Base-by-base conservation (phyloP, 768 basidiomycete genomes). In the Termitomyces sp. region DNA sequence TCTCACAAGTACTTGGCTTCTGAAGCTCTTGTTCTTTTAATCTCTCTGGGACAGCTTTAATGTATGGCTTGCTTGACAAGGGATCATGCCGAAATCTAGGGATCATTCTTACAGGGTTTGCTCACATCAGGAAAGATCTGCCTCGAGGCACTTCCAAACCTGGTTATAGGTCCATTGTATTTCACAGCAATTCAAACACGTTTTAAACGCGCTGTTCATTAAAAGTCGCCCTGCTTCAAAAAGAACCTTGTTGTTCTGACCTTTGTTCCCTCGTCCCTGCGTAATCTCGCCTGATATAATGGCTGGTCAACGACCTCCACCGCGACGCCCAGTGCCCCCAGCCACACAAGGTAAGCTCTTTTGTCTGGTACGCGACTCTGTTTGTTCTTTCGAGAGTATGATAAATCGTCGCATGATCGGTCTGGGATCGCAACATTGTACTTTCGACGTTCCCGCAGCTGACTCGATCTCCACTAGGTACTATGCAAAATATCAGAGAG, bases 131-230 rank as follows among this genome's bases (percentile, higher is more conserved):
- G 32, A 5, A 7, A 28, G 40, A 68, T 64, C 62, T 63, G 72
- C 72, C 74, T 75, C 69, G 72, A 74, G 74, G 74, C 74, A 67
- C 10, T 32, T 32, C 32, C 32, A 32, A 32, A 32, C 32, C 32
- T 32, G 32, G 32, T 32, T 32, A 32, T 32, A 32, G 7, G 32
- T 32, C 32, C 32, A 32, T 32, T 32, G 32, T 32, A 32, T 32
- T 32, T 32, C 32, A 32, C 32, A 32, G 32, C 32, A 72, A 71
- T 40, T 72, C 74, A 69, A 73, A 76, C 85, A 86, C 85, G 85
- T 86, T 87, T 84, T 77, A 83, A 84, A 80, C 84, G 81, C 79
- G 82, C 81, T 79, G 69, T 70, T 63, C 60, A 65, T 66, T 64
- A 70, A 72, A 75, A 66, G 66, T 65, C 66, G 56, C 57, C 60